Evolutionary conservation across 768 basidiomycete genomes (phyloP).

Genomic region (Coprinopsis strossmayeri): DNA sequence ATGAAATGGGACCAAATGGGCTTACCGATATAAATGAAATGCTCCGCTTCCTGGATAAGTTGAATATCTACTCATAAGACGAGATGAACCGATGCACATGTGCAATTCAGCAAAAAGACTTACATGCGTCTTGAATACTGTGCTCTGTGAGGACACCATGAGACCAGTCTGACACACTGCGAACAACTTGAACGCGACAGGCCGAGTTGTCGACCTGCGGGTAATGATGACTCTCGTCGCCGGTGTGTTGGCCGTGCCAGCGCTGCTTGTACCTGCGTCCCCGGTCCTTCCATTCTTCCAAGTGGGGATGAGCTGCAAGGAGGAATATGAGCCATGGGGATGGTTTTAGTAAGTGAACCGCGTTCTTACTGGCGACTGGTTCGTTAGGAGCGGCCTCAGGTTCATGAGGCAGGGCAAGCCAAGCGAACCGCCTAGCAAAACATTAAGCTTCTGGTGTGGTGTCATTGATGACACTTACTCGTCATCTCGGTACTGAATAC

Average conservation of each 20-base stretch:
- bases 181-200: constrained; percentile 72
- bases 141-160: constrained; percentile 86
- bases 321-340: background rate
- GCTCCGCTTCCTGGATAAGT: constrained; percentile 76
- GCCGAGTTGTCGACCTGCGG: constrained; percentile 36
- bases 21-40: constrained; percentile 90
- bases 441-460: background rate
- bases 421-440: constrained; percentile 25
- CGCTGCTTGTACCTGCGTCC: constrained; percentile 59
- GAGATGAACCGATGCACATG: no score
- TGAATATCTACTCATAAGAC: constrained; percentile 47
- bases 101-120: constrained; percentile 29
- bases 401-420: constrained; percentile 80
- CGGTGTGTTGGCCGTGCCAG: constrained; percentile 45
- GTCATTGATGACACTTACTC: constrained; percentile 30
- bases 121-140: constrained; percentile 92
- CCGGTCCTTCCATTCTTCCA: constrained; percentile 49
- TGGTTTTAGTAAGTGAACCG: no score
- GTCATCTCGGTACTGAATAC: constrained; percentile 35
- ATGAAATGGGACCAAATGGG: constrained; percentile 10
- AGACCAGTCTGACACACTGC: constrained; percentile 91
- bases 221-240: constrained; percentile 35
- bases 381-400: constrained; percentile 56
- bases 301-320: constrained; percentile 49
- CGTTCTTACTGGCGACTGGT: constrained; percentile 52